Percentiles rank a stretch among this genome's conserved stretches.
Conservation (phyloP, 1,139 yeast genomes). For the Candida sp. region DNA sequence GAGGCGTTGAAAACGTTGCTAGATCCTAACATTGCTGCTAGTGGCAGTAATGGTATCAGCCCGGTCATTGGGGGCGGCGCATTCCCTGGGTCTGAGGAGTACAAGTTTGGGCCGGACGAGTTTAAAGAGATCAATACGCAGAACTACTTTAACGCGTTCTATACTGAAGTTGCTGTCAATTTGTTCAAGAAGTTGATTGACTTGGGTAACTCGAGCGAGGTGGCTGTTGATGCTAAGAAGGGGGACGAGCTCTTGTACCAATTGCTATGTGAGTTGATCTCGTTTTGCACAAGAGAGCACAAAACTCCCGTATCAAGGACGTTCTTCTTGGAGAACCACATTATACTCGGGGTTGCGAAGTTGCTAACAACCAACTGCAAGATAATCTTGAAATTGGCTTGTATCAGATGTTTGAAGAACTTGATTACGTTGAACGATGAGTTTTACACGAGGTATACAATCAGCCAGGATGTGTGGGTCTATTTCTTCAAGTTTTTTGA, state of each 20-base stretch:
- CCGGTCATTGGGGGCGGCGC: slow-evolving; percentile 3
- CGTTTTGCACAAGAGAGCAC: slow-evolving; percentile 70
- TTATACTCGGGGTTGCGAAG: slow-evolving; percentile 56
- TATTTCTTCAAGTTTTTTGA: slow-evolving; percentile 55
- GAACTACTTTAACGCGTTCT: slow-evolving; percentile 64
- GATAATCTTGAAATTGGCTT: slow-evolving; percentile 64
- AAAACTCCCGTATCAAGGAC: slow-evolving; percentile 57
- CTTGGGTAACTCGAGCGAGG: slow-evolving; percentile 10
- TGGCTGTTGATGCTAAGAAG: slow-evolving; percentile 14
- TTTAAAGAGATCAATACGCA: slow-evolving; percentile 47
- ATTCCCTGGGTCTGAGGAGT: slow-evolving; percentile 1
- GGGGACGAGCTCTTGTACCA: slow-evolving; percentile 53
- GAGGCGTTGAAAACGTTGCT: slow-evolving; percentile 81
- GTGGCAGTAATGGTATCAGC: slow-evolving; percentile 6
- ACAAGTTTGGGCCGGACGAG: slow-evolving; percentile 20
- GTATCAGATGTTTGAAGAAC: slow-evolving; percentile 65
- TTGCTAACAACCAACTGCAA: slow-evolving; percentile 41
- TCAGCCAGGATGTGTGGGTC: slow-evolving; percentile 57
- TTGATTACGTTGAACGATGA: slow-evolving; percentile 66
- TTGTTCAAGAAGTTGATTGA: slow-evolving; percentile 52
- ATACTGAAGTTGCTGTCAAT: slow-evolving; percentile 60
- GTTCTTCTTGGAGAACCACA: slow-evolving; percentile 60
- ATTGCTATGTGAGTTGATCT: slow-evolving; percentile 70
- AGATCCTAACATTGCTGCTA: slow-evolving; percentile 54
- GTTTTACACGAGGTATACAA: slow-evolving; percentile 57